Conservation (phyloP, 257 asterid species). For the Thymus mandschuricus region DNA sequence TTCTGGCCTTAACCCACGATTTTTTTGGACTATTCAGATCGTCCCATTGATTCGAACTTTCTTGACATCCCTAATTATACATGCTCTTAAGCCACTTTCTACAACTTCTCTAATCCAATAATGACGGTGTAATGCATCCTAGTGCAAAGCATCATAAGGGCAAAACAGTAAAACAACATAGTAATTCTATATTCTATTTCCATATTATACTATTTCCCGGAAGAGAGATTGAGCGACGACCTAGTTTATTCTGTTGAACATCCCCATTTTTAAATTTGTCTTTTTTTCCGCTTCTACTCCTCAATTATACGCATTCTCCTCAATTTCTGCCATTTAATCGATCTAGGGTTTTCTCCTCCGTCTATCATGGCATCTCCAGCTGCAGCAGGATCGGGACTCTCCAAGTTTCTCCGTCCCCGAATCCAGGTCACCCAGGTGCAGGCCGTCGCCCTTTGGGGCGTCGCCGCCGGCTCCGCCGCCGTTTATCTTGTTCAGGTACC, state of each 20-base stretch:
- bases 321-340: slow-evolving; percentile 21
- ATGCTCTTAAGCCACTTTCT: too few relatives aligned
- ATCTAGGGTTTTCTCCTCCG: slow-evolving; percentile 40
- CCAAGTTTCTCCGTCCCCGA: slow-evolving; percentile 58
- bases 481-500: slow-evolving; percentile 46
- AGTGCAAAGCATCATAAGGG: too few relatives aligned
- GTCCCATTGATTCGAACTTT: too few relatives aligned
- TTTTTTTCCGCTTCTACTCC: slow-evolving; percentile 12
- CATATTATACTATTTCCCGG: too few relatives aligned
- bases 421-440: slow-evolving; percentile 53
- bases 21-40: too few relatives aligned
- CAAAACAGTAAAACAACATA: too few relatives aligned
- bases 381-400: slow-evolving; percentile 51
- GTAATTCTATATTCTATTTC: too few relatives aligned
- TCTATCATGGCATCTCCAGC: slow-evolving; percentile 53
- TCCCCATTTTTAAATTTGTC: slow-evolving; percentile 13
- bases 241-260: slow-evolving; percentile 26
- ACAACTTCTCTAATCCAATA: too few relatives aligned
- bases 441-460: slow-evolving; percentile 84
- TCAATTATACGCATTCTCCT: neutral
- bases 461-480: slow-evolving; percentile 68
- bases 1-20: too few relatives aligned
- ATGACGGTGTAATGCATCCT: too few relatives aligned
- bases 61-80: too few relatives aligned
- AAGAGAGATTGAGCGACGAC: neutral